Percentiles rank a stretch among this genome's conserved stretches.
Conservation (phyloP, 495 filamentous ascomycete genomes). For the Talaromyces adpressus region DNA sequence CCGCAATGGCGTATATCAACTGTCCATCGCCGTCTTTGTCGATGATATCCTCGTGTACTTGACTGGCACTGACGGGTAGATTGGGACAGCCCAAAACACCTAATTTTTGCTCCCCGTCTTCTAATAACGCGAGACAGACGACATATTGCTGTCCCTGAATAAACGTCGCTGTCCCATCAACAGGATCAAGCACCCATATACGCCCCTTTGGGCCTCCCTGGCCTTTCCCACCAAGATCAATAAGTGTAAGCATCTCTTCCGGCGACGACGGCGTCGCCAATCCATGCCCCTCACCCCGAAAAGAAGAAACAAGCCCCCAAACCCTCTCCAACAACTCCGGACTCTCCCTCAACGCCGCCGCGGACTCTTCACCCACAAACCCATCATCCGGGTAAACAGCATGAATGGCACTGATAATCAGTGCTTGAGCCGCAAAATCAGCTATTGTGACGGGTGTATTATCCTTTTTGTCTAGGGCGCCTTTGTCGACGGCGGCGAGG, state of each 20-base stretch:
- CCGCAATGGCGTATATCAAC: constrained; percentile 49
- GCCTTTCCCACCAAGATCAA: constrained; percentile 52
- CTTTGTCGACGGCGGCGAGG: constrained; percentile 39
- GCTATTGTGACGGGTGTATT: constrained; percentile 58
- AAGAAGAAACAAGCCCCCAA: constrained; percentile 40
- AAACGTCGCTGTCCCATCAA: constrained; percentile 65
- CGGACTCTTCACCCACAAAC: constrained; percentile 58
- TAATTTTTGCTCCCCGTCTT: constrained; percentile 39
- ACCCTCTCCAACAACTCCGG: constrained; percentile 43
- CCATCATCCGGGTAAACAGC: constrained; percentile 47
- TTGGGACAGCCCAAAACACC: constrained; percentile 54
- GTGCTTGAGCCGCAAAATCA: constrained; percentile 60
- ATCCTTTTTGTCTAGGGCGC: constrained; percentile 50
- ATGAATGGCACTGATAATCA: constrained; percentile 50
- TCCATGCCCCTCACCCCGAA: constrained; percentile 22
- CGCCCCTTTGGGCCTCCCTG: constrained; percentile 28
- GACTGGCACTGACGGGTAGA: constrained; percentile 20
- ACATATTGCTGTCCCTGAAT: constrained; percentile 58
- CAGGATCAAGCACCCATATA: constrained; percentile 64
- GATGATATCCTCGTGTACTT: constrained; percentile 38
- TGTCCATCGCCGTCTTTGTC: constrained; percentile 46
- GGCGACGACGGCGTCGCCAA: constrained; percentile 34
- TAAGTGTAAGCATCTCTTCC: constrained; percentile 52
- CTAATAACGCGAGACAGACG: constrained; percentile 50
- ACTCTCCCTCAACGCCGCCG: constrained; percentile 44